A percentile compares a stretch with the other conserved stretches of the same genome.
These are phyloP conservation scores for Paralagenidium karlingii DNA, from an alignment of 352 stramenopile genomes.

Conservation along the genomic window DNA sequence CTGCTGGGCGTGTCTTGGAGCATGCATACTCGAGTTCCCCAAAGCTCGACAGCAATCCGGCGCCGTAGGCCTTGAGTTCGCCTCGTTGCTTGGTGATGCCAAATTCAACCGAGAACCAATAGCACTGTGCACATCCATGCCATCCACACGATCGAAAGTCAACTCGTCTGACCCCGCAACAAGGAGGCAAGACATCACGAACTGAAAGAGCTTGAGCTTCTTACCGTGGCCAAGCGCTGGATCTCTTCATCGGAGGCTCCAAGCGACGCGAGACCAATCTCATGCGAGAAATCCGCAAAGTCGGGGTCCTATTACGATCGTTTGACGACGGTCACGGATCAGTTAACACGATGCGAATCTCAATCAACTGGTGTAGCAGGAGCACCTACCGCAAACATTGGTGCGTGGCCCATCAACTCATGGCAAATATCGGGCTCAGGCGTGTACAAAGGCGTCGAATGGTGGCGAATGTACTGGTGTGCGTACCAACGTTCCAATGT, in stretches of 20 bases:
- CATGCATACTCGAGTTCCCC: conserved; percentile 96
- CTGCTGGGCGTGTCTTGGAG: conserved; percentile 35
- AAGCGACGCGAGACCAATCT: conserved; percentile 94
- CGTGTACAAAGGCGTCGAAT: conserved; percentile 93
- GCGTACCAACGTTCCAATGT: background rate
- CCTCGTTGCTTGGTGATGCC: conserved; percentile 89
- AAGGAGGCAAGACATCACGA: too few species aligned
- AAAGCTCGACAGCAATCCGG: conserved; percentile 94
- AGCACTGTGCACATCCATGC: conserved; percentile 50
- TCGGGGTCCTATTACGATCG: conserved; percentile 86
- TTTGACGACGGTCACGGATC: too few species aligned
- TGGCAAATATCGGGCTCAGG: conserved; percentile 98
- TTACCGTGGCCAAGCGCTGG: conserved; percentile 80
- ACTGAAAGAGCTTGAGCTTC: too few species aligned
- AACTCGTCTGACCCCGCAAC: too few species aligned
- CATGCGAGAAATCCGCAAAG: conserved; percentile 95
- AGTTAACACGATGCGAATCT: too few species aligned
- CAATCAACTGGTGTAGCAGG: background rate
- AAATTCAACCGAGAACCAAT: conserved; percentile 99
- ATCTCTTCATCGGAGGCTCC: conserved; percentile 95
- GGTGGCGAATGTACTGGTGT: conserved; percentile 87
- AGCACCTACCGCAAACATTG: conserved; percentile 88
- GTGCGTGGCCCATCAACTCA: conserved; percentile 92
- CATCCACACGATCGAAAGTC: too few species aligned
- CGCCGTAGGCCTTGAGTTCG: conserved; percentile 91